Evolutionary conservation across 768 basidiomycete genomes (phyloP).

Genomic region (Trametes cingulata): DNA sequence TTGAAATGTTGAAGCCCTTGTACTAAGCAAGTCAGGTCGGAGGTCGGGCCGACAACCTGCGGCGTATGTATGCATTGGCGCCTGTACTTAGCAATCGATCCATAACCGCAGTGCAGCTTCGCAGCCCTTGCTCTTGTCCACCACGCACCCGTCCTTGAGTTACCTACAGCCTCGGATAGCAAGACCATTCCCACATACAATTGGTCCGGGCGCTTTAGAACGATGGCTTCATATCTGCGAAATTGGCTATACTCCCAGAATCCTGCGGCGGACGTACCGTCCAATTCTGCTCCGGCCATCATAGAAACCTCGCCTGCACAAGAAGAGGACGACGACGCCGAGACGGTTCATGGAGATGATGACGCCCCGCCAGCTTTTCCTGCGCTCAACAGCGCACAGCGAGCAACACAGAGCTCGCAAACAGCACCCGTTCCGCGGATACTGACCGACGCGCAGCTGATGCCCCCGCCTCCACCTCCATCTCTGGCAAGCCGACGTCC

Average conservation of each 20-base stretch:
- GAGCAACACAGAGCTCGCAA: slow-evolving; percentile 36
- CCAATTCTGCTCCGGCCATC: slow-evolving; percentile 39
- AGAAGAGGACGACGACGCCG: slow-evolving; percentile 42
- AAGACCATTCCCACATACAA: too few relatives aligned
- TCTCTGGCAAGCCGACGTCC: slow-evolving; percentile 38
- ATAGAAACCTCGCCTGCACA: slow-evolving; percentile 38
- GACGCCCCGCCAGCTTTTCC: slow-evolving; percentile 73
- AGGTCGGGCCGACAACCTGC: not conserved
- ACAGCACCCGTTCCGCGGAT: slow-evolving; percentile 45
- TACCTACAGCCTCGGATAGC: not conserved
- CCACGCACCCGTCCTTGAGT: not conserved
- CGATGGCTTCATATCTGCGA: slow-evolving; percentile 61
- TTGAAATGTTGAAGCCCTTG: too few relatives aligned
- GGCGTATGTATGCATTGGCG: too few relatives aligned
- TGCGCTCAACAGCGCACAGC: slow-evolving; percentile 68
- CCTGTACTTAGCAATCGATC: too few relatives aligned
- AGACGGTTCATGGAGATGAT: slow-evolving; percentile 39
- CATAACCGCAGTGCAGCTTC: too few relatives aligned
- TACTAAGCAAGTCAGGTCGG: too few relatives aligned
- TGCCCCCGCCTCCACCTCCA: slow-evolving; percentile 48
- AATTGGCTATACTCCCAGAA: slow-evolving; percentile 47
- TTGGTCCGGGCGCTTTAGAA: too few relatives aligned
- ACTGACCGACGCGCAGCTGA: slow-evolving; percentile 54
- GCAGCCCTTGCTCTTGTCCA: too few relatives aligned
- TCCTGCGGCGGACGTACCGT: slow-evolving; percentile 28